These are phyloP conservation scores for Zygoascus flipseniorum DNA, from an alignment of 805 yeast species.

Conservation along the genomic window DNA sequence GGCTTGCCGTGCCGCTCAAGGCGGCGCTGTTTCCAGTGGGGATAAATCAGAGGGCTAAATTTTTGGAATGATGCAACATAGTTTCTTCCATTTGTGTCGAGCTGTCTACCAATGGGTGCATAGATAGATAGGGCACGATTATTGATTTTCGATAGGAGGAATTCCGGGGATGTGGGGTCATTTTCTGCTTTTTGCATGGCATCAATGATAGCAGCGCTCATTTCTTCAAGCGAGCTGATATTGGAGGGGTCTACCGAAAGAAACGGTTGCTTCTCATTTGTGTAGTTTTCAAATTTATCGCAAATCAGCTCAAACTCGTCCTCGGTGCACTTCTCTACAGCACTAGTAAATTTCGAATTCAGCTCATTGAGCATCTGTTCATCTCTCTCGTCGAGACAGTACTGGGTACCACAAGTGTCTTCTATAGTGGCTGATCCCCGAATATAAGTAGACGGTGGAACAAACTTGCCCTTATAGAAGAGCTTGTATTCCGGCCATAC, in stretches of 20 bases:
- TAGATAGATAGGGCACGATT: conserved; percentile 27
- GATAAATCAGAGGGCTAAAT: conserved; percentile 63
- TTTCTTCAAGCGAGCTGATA: conserved; percentile 60
- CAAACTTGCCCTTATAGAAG: conserved; percentile 60
- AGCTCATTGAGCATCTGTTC: conserved; percentile 50
- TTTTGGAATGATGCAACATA: conserved; percentile 23
- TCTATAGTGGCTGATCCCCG: conserved; percentile 94
- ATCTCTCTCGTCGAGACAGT: conserved; percentile 86
- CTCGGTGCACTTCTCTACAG: conserved; percentile 44
- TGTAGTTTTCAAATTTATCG: conserved; percentile 62
- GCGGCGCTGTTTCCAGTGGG: conserved; percentile 75
- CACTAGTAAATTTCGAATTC: conserved; percentile 25
- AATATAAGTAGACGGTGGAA: conserved; percentile 70
- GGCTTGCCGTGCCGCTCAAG: conserved; percentile 59
- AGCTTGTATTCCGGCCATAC: conserved; percentile 68
- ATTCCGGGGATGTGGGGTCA: conserved; percentile 38
- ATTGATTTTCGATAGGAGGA: conserved; percentile 16
- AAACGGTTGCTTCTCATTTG: conserved; percentile 81
- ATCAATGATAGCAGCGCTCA: conserved; percentile 39
- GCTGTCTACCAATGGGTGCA: conserved; percentile 19
- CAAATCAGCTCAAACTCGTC: conserved; percentile 79
- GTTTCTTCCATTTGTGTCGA: conserved; percentile 10
- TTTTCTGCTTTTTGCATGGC: conserved; percentile 42
- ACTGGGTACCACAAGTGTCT: conserved; percentile 78
- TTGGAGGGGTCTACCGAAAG: conserved; percentile 76